Evolutionary conservation across 2,329 filamentous ascomycete species (phyloP).

Genomic region (Meredithiella fracta): DNA sequence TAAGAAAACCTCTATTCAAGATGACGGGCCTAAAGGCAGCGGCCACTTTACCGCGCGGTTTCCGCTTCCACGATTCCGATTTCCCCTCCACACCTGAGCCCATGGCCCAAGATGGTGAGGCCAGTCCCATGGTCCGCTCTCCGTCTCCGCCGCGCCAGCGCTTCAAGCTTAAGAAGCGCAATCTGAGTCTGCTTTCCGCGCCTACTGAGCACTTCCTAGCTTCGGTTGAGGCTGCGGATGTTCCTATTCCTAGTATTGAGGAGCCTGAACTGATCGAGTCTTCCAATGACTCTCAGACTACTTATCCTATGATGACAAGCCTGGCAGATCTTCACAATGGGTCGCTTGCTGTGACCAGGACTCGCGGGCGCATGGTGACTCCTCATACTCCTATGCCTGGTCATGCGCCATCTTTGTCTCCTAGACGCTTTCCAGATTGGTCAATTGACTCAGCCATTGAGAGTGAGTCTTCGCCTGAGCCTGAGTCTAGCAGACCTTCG

Average conservation of each 20-base stretch:
- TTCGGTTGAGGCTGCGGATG: slow-evolving; percentile 47
- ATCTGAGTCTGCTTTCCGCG: slow-evolving; percentile 35
- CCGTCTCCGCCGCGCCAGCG: slow-evolving; percentile 37
- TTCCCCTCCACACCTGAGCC: slow-evolving; percentile 34
- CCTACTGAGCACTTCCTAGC: slow-evolving; percentile 51
- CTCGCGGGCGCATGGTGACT: slow-evolving; percentile 6
- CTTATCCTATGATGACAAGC: slow-evolving; percentile 21
- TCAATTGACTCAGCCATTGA: slow-evolving; percentile 40
- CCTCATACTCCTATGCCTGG: slow-evolving; percentile 43
- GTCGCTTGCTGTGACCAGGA: slow-evolving; percentile 23
- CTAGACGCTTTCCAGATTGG: slow-evolving; percentile 40
- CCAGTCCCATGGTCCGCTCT: slow-evolving; percentile 21
- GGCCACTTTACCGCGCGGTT: slow-evolving; percentile 29
- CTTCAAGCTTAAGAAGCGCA: slow-evolving; percentile 38
- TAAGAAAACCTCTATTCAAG: slow-evolving; percentile 10
- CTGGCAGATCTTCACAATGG: slow-evolving; percentile 25
- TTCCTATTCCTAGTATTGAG: slow-evolving; percentile 49
- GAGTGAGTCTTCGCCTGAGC: slow-evolving; percentile 41
- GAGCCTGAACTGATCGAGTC: slow-evolving; percentile 32
- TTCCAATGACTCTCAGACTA: slow-evolving; percentile 23
- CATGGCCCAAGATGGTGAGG: slow-evolving; percentile 17
- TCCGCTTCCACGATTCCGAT: slow-evolving; percentile 22
- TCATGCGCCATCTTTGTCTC: slow-evolving; percentile 27
- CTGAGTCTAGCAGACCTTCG: slow-evolving; percentile 42
- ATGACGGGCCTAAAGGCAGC: slow-evolving; percentile 33